Evolutionary conservation across 2,329 filamentous ascomycete genomes (phyloP).

Genomic region (Colletotrichum liaoningense): DNA sequence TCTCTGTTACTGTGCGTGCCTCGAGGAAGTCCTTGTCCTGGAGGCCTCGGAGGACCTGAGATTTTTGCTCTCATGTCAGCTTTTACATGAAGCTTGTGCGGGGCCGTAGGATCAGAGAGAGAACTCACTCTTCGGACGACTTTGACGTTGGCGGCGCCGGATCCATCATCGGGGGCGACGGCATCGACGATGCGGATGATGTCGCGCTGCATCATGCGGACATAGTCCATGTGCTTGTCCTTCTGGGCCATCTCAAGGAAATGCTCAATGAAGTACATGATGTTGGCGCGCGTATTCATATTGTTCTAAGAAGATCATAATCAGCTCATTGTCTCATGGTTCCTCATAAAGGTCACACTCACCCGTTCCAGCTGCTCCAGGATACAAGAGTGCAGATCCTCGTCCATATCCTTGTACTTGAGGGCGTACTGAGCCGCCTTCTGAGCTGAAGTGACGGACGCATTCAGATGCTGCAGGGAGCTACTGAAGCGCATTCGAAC

Average conservation of each 20-base stretch:
- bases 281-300: slow-evolving; percentile 97
- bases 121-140: slow-evolving; percentile 81
- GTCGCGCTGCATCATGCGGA: slow-evolving; percentile 94
- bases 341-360: slow-evolving; percentile 39
- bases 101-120: not conserved
- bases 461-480: slow-evolving; percentile 90
- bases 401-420: slow-evolving; percentile 93
- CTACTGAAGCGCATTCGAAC: slow-evolving; percentile 97
- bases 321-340: slow-evolving; percentile 18
- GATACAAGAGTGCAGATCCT: slow-evolving; percentile 97
- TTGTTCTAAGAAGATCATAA: slow-evolving; percentile 69
- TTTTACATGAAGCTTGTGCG: not conserved
- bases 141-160: slow-evolving; percentile 92
- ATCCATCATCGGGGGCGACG: slow-evolving; percentile 87
- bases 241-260: slow-evolving; percentile 88
- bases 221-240: slow-evolving; percentile 82
- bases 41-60: slow-evolving; percentile 75
- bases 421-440: slow-evolving; percentile 96
- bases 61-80: slow-evolving; percentile 8
- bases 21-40: slow-evolving; percentile 79
- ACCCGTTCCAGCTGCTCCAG: slow-evolving; percentile 92
- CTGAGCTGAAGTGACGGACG: slow-evolving; percentile 86
- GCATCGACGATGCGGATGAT: slow-evolving; percentile 92
- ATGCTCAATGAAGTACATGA: slow-evolving; percentile 98
- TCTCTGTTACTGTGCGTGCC: slow-evolving; percentile 79